phyloP scores from a whole-genome alignment of 2,329 filamentous ascomycete genomes.

The Verticillium klebahnii region DNA sequence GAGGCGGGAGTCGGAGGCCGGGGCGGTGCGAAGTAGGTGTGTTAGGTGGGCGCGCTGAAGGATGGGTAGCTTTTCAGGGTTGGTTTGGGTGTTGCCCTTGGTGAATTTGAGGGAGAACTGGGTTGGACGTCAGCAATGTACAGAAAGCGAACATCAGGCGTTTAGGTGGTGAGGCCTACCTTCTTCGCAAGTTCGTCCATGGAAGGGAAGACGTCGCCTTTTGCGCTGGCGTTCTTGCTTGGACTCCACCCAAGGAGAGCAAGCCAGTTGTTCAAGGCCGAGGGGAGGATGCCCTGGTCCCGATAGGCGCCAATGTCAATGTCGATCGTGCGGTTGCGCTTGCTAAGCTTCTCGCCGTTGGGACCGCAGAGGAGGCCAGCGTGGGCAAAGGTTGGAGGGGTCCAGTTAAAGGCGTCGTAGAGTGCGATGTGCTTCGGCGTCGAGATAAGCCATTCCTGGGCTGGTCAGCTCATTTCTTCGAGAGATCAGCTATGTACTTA shows the following conservation, averaged over 20 bases:
- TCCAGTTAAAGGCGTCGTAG: conserved; percentile 76
- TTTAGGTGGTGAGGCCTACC: conserved; percentile 35
- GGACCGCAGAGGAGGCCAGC: conserved; percentile 69
- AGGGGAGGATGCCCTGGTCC: conserved; percentile 39
- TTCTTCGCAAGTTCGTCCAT: conserved; percentile 66
- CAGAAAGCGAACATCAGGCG: background rate
- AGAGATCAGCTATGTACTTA: conserved; percentile 30
- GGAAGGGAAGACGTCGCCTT: conserved; percentile 63
- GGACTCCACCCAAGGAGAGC: conserved; percentile 83
- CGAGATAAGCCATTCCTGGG: conserved; percentile 88
- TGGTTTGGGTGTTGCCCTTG: conserved; percentile 81
- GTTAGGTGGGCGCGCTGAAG: conserved; percentile 66
- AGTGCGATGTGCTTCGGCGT: conserved; percentile 70
- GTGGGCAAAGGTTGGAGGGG: conserved; percentile 71
- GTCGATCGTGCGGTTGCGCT: conserved; percentile 59
- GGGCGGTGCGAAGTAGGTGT: conserved; percentile 21
- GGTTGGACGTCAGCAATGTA: conserved; percentile 17
- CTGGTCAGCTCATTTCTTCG: background rate
- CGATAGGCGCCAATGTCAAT: conserved; percentile 50
- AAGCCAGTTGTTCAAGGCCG: conserved; percentile 70
- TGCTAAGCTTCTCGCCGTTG: conserved; percentile 76
- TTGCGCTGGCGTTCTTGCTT: conserved; percentile 32
- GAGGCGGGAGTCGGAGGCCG: conserved; percentile 7
- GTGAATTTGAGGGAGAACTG: conserved; percentile 86
- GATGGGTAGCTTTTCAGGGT: conserved; percentile 73